Base-by-base conservation (phyloP, 1,284 basidiomycete species). In the Athelia psychrophila region DNA sequence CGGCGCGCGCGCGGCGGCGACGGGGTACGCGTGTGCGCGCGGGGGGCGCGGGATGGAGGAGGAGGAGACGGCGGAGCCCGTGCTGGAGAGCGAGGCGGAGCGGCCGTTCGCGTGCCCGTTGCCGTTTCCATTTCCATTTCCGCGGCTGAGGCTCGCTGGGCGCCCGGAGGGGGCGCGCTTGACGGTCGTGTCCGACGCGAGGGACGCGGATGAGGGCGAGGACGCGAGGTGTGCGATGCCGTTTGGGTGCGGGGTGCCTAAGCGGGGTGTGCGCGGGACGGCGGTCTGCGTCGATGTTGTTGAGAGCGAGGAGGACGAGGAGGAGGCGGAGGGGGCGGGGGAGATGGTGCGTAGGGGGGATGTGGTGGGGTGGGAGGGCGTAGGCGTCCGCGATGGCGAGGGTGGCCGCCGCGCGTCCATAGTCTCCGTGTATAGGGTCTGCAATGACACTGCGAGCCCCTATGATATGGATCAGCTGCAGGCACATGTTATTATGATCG, bases 371-470 rank as follows among this genome's bases (percentile, higher is more conserved):
- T 47, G 48, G 40, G n/a, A n/a, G n/a, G n/a, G 36, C 24, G 53
- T 49, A 23, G 54, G 54, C 13, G 55, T 50, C 4, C 62, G 57
- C 0, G 52, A 36, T 38, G 51, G 48, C 2, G 44, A 36, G 20
- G 51, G 50, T 35, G 48, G 58, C 38, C 35, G 19, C 19, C 13
- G 38, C 42, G 18, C 53, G 60, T 3, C 51, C 13, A 19, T 33
- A 9, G 50, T 47, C 51, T 75, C 66, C 2, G 64, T 56, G 52
- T 72, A 68, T 6, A 76, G 64, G 18, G 62, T 64, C 49, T 73
- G 66, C 20, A 84, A 59, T 3, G 70, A 67, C 15, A 57, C 57
- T 61, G 70, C 72, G 24, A 84, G 59, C 50, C 69, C 70, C 80
- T 84, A 58, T 27, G n/a, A n/a, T 35, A n/a, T 6, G 38, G 22